These are phyloP conservation scores for Labyrinthula sp. DNA, from an alignment of 352 stramenopile species.

Conservation along the genomic window DNA sequence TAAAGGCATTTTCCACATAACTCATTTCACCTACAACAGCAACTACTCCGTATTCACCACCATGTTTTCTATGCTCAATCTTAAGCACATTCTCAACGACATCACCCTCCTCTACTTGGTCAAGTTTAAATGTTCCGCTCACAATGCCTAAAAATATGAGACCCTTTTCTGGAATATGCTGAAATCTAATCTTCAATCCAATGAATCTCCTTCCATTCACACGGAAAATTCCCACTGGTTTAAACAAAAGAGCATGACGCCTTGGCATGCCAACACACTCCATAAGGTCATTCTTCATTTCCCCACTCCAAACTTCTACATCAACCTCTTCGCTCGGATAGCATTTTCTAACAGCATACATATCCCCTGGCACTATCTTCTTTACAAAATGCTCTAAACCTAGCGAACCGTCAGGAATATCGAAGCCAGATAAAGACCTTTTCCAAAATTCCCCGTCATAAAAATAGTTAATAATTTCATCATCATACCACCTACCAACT, in stretches of 20 bases:
- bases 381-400: slow-evolving; percentile 57
- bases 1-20: slow-evolving; percentile 74
- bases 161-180: slow-evolving; percentile 88
- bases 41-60: slow-evolving; percentile 61
- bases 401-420: slow-evolving; percentile 64
- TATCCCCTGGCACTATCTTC: slow-evolving; percentile 18
- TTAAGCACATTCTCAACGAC: slow-evolving; percentile 91
- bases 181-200: slow-evolving; percentile 89
- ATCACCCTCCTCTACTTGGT: slow-evolving; percentile 78
- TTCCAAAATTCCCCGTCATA: background rate
- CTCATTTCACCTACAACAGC: slow-evolving; percentile 74
- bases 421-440: slow-evolving; percentile 32
- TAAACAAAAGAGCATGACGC: slow-evolving; percentile 14
- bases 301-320: slow-evolving; percentile 30
- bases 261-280: slow-evolving; percentile 41
- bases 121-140: slow-evolving; percentile 61
- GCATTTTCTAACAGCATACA: slow-evolving; percentile 30
- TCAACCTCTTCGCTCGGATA: no score
- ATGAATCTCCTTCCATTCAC: slow-evolving; percentile 81
- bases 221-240: slow-evolving; percentile 57
- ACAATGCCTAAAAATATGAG: slow-evolving; percentile 81
- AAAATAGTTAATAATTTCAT: slow-evolving; percentile 4
- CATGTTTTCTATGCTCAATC: slow-evolving; percentile 79
- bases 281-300: slow-evolving; percentile 37
- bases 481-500: slow-evolving; percentile 29